phyloP scores from a whole-genome alignment of 179 eudicot species.

The Silene vulgaris region DNA sequence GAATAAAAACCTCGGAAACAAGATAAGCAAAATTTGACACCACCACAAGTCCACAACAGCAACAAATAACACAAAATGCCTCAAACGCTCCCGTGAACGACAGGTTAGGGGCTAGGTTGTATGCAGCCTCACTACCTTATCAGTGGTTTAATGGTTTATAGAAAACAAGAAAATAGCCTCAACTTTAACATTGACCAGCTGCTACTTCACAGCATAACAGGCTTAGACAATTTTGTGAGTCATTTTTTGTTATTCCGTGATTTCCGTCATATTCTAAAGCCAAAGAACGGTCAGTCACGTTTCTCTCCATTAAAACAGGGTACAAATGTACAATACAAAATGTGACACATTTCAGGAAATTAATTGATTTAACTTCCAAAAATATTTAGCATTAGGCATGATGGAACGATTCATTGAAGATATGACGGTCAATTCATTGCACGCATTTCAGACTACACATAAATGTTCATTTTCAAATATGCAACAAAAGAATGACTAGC shows the following conservation, averaged over 20 bases:
- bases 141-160: background rate
- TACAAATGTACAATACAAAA: no score
- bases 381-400: background rate
- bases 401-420: background rate
- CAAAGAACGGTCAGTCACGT: no score
- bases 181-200: background rate
- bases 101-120: background rate
- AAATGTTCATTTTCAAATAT: background rate
- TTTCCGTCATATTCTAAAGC: background rate
- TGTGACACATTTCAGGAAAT: no score
- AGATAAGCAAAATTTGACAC: background rate
- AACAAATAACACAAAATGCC: background rate
- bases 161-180: background rate
- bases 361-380: background rate
- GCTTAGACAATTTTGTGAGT: background rate
- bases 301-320: no score
- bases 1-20: background rate
- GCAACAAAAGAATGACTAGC: background rate
- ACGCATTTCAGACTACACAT: background rate
- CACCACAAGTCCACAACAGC: constrained; percentile 1
- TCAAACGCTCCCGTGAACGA: background rate
- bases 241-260: background rate
- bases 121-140: background rate
- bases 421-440: background rate
- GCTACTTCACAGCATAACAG: background rate